Percentiles rank a stretch among this genome's conserved stretches.
Evolutionary conservation across 768 basidiomycete species (phyloP).

Genomic region (Phaeotremella fagi): DNA sequence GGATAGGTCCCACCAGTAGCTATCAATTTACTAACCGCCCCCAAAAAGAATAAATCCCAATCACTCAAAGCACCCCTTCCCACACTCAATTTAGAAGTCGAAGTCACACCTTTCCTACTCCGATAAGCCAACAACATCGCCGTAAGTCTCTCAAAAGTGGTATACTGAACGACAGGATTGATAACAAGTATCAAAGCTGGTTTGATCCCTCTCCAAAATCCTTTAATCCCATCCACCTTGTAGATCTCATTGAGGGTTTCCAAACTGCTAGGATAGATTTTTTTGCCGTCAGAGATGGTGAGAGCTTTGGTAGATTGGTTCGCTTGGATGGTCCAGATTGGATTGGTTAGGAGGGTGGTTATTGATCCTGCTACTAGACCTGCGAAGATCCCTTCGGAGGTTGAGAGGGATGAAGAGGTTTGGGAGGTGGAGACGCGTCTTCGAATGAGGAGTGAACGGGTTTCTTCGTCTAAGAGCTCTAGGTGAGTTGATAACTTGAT

Average conservation of each 20-base stretch:
- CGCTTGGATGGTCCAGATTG: constrained; percentile 95
- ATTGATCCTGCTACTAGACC: constrained; percentile 85
- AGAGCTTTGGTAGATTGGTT: constrained; percentile 59
- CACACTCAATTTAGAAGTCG: constrained; percentile 48
- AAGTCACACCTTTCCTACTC: constrained; percentile 56
- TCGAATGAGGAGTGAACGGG: constrained; percentile 43
- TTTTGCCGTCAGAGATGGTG: constrained; percentile 13
- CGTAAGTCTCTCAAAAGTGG: constrained; percentile 91
- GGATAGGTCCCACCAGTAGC: constrained; percentile 65
- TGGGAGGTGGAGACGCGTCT: constrained; percentile 17
- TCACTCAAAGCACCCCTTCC: constrained; percentile 60
- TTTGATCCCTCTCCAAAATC: constrained; percentile 87
- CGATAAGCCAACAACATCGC: constrained; percentile 65
- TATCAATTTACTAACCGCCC: constrained; percentile 81
- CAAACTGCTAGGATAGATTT: constrained; percentile 56
- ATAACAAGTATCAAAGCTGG: constrained; percentile 89
- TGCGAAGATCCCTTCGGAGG: constrained; percentile 82
- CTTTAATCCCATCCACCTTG: constrained; percentile 68
- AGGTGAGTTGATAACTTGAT: not conserved
- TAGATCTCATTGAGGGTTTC: constrained; percentile 67
- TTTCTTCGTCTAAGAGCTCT: constrained; percentile 45
- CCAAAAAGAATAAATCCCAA: constrained; percentile 90
- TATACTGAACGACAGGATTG: constrained; percentile 95
- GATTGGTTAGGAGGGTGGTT: constrained; percentile 83
- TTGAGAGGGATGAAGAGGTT: constrained; percentile 56